Percentiles rank a stretch among this genome's conserved stretches.
Evolutionary conservation across 208 protist species (phyloP).

Genomic region (Trypanosoma caninum): DNA sequence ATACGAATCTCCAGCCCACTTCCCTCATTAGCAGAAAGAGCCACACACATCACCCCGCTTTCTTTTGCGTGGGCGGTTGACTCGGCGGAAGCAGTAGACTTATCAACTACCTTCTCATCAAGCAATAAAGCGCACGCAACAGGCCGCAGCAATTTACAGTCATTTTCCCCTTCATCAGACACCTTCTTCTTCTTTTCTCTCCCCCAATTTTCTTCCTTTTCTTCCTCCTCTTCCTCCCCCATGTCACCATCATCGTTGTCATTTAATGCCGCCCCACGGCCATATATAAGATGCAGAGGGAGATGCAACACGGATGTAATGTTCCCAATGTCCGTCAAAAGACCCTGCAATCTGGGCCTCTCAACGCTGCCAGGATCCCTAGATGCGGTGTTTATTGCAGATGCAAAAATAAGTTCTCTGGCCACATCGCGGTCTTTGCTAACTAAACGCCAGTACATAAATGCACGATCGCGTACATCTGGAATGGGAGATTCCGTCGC

Average conservation of each 20-base stretch:
- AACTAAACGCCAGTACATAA: slow-evolving; percentile 98
- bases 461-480: slow-evolving; percentile 97
- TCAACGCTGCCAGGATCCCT: slow-evolving; percentile 1
- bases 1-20: slow-evolving; percentile 56
- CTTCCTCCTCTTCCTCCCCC: slow-evolving; percentile 26
- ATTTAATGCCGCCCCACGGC: slow-evolving; percentile 2
- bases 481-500: slow-evolving; percentile 91
- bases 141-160: no score
- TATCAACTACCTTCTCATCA: neutral
- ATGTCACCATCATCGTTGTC: slow-evolving; percentile 27
- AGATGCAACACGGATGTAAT: slow-evolving; percentile 33
- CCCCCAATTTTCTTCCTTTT: neutral
- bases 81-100: neutral
- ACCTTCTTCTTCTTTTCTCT: neutral
- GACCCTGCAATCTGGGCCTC: neutral
- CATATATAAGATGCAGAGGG: slow-evolving; percentile 31
- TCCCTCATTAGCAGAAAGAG: slow-evolving; percentile 31
- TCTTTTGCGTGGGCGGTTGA: no score
- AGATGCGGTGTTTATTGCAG: slow-evolving; percentile 51
- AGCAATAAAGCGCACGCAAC: no score
- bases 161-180: neutral
- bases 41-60: slow-evolving; percentile 13
- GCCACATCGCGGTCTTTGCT: slow-evolving; percentile 90
- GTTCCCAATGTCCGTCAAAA: slow-evolving; percentile 35
- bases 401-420: slow-evolving; percentile 72